Conservation (phyloP, 495 filamentous ascomycete species). For the Talaromyces liani region DNA sequence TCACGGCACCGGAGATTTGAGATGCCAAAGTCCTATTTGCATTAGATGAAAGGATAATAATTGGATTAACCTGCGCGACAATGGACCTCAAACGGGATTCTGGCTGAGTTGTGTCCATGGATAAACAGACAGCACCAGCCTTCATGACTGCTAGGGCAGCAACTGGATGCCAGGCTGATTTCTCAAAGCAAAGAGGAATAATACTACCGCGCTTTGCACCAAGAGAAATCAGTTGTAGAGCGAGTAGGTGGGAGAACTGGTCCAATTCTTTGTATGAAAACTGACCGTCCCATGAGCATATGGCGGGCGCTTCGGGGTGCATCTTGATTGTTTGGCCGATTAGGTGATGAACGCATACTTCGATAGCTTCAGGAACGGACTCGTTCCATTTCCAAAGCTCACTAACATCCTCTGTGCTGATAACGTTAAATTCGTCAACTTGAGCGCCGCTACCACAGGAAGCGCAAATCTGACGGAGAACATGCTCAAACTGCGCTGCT, state of each 20-base stretch:
- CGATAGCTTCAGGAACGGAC: slow-evolving; percentile 6
- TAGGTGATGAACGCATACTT: slow-evolving; percentile 16
- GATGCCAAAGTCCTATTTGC: neutral
- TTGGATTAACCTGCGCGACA: slow-evolving; percentile 13
- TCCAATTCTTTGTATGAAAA: slow-evolving; percentile 16
- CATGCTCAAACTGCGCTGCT: slow-evolving; percentile 13
- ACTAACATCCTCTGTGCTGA: slow-evolving; percentile 1
- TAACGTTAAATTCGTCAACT: neutral
- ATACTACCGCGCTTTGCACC: neutral
- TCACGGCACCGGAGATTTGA: neutral
- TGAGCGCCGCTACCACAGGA: neutral
- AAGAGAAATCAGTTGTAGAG: neutral
- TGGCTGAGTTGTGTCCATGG: slow-evolving; percentile 6
- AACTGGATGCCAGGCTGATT: slow-evolving; percentile 13
- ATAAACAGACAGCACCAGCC: slow-evolving; percentile 14
- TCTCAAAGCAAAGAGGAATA: slow-evolving; percentile 16
- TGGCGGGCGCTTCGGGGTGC: slow-evolving; percentile 12
- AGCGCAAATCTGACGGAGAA: slow-evolving; percentile 12
- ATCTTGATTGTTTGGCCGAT: slow-evolving; percentile 4
- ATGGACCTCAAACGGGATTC: slow-evolving; percentile 12
- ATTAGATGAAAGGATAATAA: neutral
- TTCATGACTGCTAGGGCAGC: slow-evolving; percentile 13
- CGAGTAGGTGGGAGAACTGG: neutral
- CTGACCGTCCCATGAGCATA: slow-evolving; percentile 27
- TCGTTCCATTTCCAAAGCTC: slow-evolving; percentile 18